Conservation (phyloP, 306 rosid genomes). For the Dryas drummondii region DNA sequence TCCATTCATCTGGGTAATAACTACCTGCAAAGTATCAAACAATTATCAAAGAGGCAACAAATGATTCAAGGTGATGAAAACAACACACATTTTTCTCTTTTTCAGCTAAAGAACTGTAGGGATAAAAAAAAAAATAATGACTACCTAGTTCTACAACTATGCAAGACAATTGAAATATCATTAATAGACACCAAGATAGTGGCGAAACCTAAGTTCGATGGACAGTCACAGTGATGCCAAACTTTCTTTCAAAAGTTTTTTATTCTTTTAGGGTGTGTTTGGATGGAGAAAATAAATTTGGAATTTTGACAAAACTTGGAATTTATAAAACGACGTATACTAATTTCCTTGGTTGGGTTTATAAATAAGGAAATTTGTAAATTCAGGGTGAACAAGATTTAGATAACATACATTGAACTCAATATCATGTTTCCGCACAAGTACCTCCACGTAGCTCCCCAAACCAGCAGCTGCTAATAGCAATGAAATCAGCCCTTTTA, state of each 20-base stretch:
- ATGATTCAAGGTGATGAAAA: not conserved
- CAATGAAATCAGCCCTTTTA: slow-evolving; percentile 23
- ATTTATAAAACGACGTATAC: too few relatives aligned
- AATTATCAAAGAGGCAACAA: not conserved
- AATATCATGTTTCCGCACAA: slow-evolving; percentile 75
- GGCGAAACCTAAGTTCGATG: not conserved
- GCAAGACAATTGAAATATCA: not conserved
- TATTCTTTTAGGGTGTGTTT: not conserved
- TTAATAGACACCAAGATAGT: not conserved
- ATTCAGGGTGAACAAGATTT: not conserved
- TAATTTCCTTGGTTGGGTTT: too few relatives aligned
- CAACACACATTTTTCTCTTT: not conserved
- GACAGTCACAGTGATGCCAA: not conserved
- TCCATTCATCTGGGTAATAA: slow-evolving; percentile 78
- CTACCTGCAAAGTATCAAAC: slow-evolving; percentile 56
- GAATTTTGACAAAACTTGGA: too few relatives aligned
- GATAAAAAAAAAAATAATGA: not conserved
- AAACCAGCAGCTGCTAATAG: slow-evolving; percentile 82
- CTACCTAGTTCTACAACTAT: not conserved
- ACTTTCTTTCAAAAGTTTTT: not conserved
- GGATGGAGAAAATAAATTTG: too few relatives aligned
- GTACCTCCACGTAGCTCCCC: slow-evolving; percentile 94
- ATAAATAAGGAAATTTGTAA: too few relatives aligned
- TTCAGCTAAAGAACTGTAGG: not conserved
- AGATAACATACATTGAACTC: slow-evolving; percentile 72